Evolutionary conservation across 306 rosid species (phyloP).

Genomic region (Delonix regia): DNA sequence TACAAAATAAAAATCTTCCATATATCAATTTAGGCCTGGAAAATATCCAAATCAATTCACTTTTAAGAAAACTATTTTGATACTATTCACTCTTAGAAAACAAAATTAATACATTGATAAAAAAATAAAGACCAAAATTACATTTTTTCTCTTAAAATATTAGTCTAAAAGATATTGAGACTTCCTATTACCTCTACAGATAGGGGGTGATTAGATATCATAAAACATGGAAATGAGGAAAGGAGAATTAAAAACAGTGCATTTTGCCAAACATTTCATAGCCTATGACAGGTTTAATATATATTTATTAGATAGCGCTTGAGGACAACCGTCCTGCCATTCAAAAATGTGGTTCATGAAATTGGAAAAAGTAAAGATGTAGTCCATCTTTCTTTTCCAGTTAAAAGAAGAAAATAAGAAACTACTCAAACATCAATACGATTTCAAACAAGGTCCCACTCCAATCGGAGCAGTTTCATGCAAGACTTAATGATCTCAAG

Average conservation of each 20-base stretch:
- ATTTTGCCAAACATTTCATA: slow-evolving; percentile 31
- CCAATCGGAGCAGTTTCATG: slow-evolving; percentile 48
- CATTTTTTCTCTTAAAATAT: no score
- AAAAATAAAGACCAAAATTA: no score
- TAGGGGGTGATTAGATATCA: neutral
- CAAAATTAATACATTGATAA: no score
- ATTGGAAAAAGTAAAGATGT: slow-evolving; percentile 35
- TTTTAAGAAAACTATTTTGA: no score
- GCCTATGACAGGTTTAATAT: slow-evolving; percentile 4
- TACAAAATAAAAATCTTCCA: no score
- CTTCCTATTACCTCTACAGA: neutral
- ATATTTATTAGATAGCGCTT: slow-evolving; percentile 41
- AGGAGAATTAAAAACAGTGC: slow-evolving; percentile 12
- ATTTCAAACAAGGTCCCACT: slow-evolving; percentile 37
- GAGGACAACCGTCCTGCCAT: slow-evolving; percentile 20
- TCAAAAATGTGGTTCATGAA: slow-evolving; percentile 41
- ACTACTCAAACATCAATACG: slow-evolving; percentile 43
- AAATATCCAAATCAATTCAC: no score
- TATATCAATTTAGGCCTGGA: no score
- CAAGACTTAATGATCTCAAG: slow-evolving; percentile 49
- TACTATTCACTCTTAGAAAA: no score
- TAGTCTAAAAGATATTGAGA: neutral
- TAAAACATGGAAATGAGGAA: neutral
- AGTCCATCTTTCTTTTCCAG: slow-evolving; percentile 39
- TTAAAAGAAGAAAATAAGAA: slow-evolving; percentile 34